Conservation (phyloP, 805 yeast genomes). For the Wickerhamiella cacticola region DNA sequence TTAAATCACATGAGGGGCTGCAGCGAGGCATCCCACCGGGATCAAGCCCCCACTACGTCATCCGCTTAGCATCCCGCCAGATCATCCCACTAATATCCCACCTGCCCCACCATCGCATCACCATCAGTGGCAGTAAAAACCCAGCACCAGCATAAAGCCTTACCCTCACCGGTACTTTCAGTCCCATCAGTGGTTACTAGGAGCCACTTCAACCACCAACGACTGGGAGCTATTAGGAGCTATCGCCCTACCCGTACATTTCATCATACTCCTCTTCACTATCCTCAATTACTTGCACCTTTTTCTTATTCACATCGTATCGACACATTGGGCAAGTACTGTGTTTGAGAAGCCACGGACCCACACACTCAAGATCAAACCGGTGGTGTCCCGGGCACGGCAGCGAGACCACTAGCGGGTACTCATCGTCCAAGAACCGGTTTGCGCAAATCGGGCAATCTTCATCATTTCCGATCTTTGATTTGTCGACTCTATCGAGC, state of each 20-base stretch:
- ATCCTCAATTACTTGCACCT: conserved; percentile 36
- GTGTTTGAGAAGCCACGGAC: conserved; percentile 66
- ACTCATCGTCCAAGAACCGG: conserved; percentile 54
- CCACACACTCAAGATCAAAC: conserved; percentile 82
- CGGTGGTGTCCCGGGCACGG: conserved; percentile 58
- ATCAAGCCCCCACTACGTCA: too few species aligned
- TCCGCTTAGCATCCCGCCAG: too few species aligned
- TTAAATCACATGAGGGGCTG: too few species aligned
- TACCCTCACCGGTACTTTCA: too few species aligned
- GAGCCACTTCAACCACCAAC: background rate
- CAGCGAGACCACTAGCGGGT: conserved; percentile 66
- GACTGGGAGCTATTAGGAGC: too few species aligned
- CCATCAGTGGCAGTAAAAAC: too few species aligned
- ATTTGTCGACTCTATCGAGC: conserved; percentile 54
- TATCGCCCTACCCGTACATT: conserved; percentile 40
- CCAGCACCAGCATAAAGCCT: too few species aligned
- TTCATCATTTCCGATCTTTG: conserved; percentile 34
- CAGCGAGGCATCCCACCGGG: too few species aligned
- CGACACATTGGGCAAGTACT: conserved; percentile 74
- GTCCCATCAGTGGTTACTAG: too few species aligned
- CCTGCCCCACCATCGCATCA: too few species aligned
- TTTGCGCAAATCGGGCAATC: conserved; percentile 79
- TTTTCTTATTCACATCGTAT: conserved; percentile 48
- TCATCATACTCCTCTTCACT: conserved; percentile 63
- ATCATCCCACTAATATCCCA: too few species aligned